Evolutionary conservation across 495 filamentous ascomycete genomes (phyloP), one percentile per base, ranked within the genome.

Genomic region (Chaetomidium leptoderma): DNA sequence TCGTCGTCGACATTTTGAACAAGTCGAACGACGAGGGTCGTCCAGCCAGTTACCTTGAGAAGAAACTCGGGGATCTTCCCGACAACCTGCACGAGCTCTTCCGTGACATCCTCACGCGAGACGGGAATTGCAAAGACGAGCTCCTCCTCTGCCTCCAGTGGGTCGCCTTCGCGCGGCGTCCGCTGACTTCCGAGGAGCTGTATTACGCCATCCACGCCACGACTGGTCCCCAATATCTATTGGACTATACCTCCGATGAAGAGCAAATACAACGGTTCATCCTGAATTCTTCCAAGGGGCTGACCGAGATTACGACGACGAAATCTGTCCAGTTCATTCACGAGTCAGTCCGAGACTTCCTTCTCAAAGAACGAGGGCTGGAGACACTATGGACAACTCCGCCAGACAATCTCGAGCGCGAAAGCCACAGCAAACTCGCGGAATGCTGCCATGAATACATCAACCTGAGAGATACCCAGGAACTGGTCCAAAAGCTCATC

Each of bases 1-100:
- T 78, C 2, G 75, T 80, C 21, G 70, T 76, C 10, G 66, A 71
- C 3, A 78, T 79, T 16, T 59, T 81, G 11, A 78, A 76, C 52
- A 67, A 62, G 21, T 74, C 77, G 50, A 63, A 69, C 52, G 60
- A 69, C 55, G 17, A 36, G 3, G 74, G 73, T 11, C 47, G 60
- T 6, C 6, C 32, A 23, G 52, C 58, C 11, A 45, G 32, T 3
- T 13, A 14, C n/a, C 59, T 70, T 16, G 37, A 50, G 16, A 29
- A 58, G 33, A 63, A 54, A 35, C 67, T 76, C 1, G 17, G 21
- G 17, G 65, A 72, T 6, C 68, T 76, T 10, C 75, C 74, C 0
- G 54, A 36, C 17, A 63, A 62, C 30, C 53, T 78, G 35, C 53
- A 67, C 43, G 53, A 62, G 19, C 58, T 77, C 6, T 74, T 77